Conservation (phyloP, 257 asterid species). For the Lithospermum erythrorhizon region DNA sequence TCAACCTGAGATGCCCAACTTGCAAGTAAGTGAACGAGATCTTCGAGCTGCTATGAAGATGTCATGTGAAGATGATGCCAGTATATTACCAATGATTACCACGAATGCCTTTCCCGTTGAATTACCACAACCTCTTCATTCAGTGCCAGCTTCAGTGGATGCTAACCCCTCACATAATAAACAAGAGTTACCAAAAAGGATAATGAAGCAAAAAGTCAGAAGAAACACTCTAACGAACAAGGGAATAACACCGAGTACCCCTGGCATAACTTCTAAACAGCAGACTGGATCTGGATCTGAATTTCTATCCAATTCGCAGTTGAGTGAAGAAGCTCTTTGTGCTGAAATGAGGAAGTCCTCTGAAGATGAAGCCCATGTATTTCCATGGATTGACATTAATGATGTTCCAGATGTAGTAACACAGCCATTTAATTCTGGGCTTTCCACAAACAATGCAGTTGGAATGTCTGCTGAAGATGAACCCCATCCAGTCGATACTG, state of each 20-base stretch:
- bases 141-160: constrained; percentile 2
- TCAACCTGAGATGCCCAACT: neutral
- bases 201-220: constrained; percentile 8
- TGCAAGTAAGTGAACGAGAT: neutral
- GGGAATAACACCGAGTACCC: constrained; percentile 7
- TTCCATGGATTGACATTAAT: neutral
- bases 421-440: constrained; percentile 8
- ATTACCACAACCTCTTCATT: constrained; percentile 1
- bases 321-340: constrained; percentile 16
- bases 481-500: constrained; percentile 10
- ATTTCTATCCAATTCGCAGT: constrained; percentile 11
- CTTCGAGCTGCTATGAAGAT: neutral
- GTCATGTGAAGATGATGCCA: neutral
- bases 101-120: neutral
- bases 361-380: constrained; percentile 2
- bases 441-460: constrained; percentile 1
- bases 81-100: neutral
- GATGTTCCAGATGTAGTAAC: neutral
- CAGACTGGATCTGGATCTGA: constrained; percentile 22
- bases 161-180: constrained; percentile 11
- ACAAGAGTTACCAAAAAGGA: constrained; percentile 18
- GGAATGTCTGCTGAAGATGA: neutral
- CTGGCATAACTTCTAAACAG: constrained; percentile 20
- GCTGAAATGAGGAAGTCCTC: constrained; percentile 11
- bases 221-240: constrained; percentile 5